Evolutionary conservation across 2,329 filamentous ascomycete species (phyloP), one percentile per base, ranked within the genome.

Genomic region (Pseudogymnoascus sp.): DNA sequence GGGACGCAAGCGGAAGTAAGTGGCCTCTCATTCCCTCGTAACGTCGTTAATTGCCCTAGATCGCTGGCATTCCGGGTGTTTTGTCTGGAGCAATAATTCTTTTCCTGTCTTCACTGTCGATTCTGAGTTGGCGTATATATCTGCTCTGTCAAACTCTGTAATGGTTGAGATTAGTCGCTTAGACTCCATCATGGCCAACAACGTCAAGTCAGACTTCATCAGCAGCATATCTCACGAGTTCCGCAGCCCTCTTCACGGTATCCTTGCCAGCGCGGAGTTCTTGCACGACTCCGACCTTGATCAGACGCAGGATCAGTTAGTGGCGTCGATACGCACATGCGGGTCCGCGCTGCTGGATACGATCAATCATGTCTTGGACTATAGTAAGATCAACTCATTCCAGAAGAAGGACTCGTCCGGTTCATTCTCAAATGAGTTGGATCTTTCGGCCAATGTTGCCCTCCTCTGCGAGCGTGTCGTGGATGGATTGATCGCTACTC

Each of bases 281-380:
- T 70, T 86, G 0, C 76, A 78, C 1, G 81, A 84, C 11, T 82
- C 81, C 0, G 66, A 74, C 0, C 73, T 84, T 1, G 76, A 77
- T 63, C 73, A 74, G 1, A 77, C 77, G 2, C 82, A 84, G 65
- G 73, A 75, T 11, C 77, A 79, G 13, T 73, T 80, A 1, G 71
- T 81, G 0, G 74, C 79, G 3, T 79, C 79, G 0, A 80, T 85
- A 48, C 79, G 83, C 60, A 80, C 77, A 1, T 84, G 80, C 37
- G 78, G 79, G 2, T 75, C 78, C 21, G 84, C 82, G 0, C 73
- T 85, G 1, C 74, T 83, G 0, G 80, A 84, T 66, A 83, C 81
- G 0, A 79, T 81, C n/a, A 80, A 84, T 61, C 81, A 82, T 51
- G 74, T 83, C 0, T 75, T 82, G 1, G 79, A 81, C 62, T 85